A percentile compares a stretch with the other conserved stretches of the same genome.
phyloP scores from a whole-genome alignment of 2,329 filamentous ascomycete species.

The Hymenoscyphus occultus region DNA sequence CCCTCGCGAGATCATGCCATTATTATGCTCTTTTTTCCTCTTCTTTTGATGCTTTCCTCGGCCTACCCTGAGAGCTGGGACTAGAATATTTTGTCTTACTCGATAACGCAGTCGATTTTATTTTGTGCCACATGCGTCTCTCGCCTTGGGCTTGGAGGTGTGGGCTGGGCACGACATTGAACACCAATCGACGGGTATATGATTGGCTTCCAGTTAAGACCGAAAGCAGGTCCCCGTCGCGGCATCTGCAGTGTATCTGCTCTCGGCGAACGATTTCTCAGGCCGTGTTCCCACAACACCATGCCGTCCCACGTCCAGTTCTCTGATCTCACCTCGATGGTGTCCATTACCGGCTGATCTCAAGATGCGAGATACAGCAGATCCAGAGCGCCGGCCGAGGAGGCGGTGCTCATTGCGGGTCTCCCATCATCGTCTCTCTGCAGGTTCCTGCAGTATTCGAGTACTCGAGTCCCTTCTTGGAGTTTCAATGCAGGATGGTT shows the following conservation, averaged over 20 bases:
- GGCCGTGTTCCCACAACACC: constrained; percentile 6
- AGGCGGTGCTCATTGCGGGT: background rate
- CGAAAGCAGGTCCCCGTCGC: constrained; percentile 2
- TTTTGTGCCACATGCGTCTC: constrained; percentile 7
- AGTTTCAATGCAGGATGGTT: constrained; percentile 1
- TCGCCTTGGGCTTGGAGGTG: background rate
- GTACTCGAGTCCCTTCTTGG: constrained; percentile 8
- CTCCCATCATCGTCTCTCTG: background rate
- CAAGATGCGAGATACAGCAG: constrained; percentile 9
- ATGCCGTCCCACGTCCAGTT: constrained; percentile 1
- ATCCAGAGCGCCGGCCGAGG: constrained; percentile 5
- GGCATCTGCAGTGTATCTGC: constrained; percentile 3
- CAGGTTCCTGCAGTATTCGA: constrained; percentile 9
- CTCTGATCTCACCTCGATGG: background rate
- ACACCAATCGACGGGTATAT: background rate
- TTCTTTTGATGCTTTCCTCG: background rate
- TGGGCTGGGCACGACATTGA: constrained; percentile 5
- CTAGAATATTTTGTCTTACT: background rate
- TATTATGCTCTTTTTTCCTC: background rate
- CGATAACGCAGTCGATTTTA: background rate
- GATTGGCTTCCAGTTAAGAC: constrained; percentile 7
- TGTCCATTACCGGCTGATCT: background rate
- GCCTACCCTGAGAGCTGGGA: background rate
- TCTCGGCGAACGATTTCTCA: constrained; percentile 7
- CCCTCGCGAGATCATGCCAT: constrained; percentile 7